These are phyloP conservation scores for Castanea crenata DNA, from an alignment of 306 rosid genomes.

Conservation along the genomic window DNA sequence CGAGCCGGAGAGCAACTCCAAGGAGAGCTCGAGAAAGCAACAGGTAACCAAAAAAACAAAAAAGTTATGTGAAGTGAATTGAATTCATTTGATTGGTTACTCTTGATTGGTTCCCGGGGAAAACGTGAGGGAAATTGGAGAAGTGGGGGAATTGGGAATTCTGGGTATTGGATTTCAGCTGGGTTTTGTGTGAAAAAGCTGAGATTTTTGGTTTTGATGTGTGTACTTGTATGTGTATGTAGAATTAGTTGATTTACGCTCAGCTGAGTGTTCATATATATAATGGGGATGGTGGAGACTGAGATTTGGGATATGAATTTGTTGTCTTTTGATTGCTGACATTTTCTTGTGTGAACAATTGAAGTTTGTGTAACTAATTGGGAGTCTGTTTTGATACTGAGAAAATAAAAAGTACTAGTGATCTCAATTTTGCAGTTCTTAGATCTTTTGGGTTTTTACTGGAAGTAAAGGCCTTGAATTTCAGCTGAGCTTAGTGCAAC, in stretches of 20 bases:
- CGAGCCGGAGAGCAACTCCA: conserved; percentile 24
- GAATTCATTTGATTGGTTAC: not conserved
- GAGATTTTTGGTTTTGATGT: not conserved
- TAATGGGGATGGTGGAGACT: not conserved
- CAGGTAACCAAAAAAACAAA: conserved; percentile 26
- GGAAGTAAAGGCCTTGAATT: not conserved
- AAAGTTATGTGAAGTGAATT: not conserved
- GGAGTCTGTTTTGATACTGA: not conserved
- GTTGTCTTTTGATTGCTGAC: not conserved
- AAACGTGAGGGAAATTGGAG: not conserved
- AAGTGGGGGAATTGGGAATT: not conserved
- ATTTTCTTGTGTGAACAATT: not conserved
- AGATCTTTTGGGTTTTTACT: conserved; percentile 1
- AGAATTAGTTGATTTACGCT: not conserved
- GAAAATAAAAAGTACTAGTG: not conserved
- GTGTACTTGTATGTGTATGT: not conserved
- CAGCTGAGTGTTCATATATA: not conserved
- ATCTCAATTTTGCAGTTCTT: not conserved
- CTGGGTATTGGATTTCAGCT: conserved; percentile 3
- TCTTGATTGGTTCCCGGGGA: not conserved
- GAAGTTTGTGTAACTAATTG: not conserved
- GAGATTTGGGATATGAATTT: not conserved
- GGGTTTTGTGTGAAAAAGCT: not conserved
- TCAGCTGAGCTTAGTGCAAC: not conserved
- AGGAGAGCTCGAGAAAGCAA: conserved; percentile 30